Evolutionary conservation across 805 yeast species (phyloP), one percentile per base, ranked within the genome.

Genomic region (Candida sithepensis): DNA sequence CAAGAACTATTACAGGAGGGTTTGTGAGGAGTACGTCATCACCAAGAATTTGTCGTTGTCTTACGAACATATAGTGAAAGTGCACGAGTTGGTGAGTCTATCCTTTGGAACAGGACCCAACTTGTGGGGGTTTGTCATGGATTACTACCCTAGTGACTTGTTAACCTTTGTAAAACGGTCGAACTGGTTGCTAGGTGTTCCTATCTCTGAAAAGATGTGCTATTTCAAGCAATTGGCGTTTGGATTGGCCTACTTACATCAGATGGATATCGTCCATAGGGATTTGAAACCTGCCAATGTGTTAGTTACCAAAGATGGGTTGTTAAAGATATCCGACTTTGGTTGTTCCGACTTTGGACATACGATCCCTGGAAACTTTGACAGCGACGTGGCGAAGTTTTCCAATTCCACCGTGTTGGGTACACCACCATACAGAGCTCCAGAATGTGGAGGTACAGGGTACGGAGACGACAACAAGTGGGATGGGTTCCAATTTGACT

Each of bases 401-500:
- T 74, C 38, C 69, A 79, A 2, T 75, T 30, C 34, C 13, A 18
- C 21, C 18, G 10, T 77, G 61, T 84, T 85, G 39, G 94, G 95
- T 2, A 84, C 91, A 1, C 88, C 94, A 3, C 94, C 94, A 1
- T 86, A 84, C 63, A 79, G 84, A 12, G 81, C 92, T 4, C 94
- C 95, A 1, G 94, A 86, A 64, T 87, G 85, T 14, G 75, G 81
- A 77, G 61, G 67, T 23, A 68, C 52, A 75, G 69, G 44, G 64
- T 49, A 57, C 57, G 60, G 43, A 55, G 41, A 30, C 14, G 34
- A 30, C 14, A 5, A 30, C 42, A 43, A 62, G 56, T 65, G 79
- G 47, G 64, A 84, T 59, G 85, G 90, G 0, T 81, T 79, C 56
- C 73, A 74, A 51, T 78, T 85, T 73, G 95, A 86, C 66, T 68